These are phyloP conservation scores for Beauveria caledonica DNA, from an alignment of 2,329 filamentous ascomycete species.

Conservation along the genomic window DNA sequence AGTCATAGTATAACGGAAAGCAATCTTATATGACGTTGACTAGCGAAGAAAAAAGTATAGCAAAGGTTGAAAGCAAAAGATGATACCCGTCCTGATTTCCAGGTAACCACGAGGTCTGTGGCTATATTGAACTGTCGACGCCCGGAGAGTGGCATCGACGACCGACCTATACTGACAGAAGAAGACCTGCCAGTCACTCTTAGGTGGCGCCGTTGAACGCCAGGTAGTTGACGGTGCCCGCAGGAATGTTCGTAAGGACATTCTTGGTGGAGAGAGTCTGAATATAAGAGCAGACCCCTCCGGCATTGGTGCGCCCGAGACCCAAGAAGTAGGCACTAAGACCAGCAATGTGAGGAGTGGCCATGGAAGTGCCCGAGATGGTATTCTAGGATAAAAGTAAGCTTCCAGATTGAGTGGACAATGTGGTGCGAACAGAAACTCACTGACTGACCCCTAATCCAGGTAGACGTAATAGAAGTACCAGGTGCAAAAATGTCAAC, in stretches of 20 bases:
- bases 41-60: too few relatives aligned
- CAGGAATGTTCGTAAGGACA: constrained; percentile 28
- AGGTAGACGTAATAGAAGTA: constrained; percentile 35
- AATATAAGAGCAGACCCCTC: constrained; percentile 34
- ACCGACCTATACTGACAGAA: too few relatives aligned
- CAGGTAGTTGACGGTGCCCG: constrained; percentile 26
- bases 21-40: too few relatives aligned
- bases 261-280: constrained; percentile 30
- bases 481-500: constrained; percentile 23
- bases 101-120: too few relatives aligned
- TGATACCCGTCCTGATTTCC: too few relatives aligned
- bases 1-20: too few relatives aligned
- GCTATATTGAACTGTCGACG: too few relatives aligned
- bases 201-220: constrained; percentile 23
- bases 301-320: constrained; percentile 34
- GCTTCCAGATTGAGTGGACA: neutral
- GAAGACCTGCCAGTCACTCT: too few relatives aligned
- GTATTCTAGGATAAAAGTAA: constrained; percentile 20
- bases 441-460: too few relatives aligned
- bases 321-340: constrained; percentile 54
- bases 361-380: constrained; percentile 47
- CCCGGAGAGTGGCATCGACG: too few relatives aligned
- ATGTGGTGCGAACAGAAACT: neutral
- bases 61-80: too few relatives aligned
- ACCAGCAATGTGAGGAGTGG: constrained; percentile 54